A percentile compares a stretch with the other conserved stretches of the same genome.
Evolutionary conservation across 352 stramenopile species (phyloP).

Genomic region (Globisporangium abappressorium): DNA sequence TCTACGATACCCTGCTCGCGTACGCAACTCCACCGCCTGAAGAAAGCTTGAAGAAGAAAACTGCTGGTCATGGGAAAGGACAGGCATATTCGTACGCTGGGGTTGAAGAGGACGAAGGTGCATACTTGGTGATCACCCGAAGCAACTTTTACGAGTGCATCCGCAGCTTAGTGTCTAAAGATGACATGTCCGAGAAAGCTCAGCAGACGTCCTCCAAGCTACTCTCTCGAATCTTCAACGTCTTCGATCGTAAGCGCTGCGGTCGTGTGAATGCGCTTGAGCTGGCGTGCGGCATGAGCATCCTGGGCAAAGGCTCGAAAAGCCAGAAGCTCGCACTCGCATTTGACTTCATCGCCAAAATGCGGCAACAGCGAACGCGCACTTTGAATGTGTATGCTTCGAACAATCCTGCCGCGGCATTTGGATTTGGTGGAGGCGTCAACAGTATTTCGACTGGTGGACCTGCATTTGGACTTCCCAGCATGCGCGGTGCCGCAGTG

Average conservation of each 20-base stretch:
- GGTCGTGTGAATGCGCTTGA: slow-evolving; percentile 82
- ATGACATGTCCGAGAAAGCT: slow-evolving; percentile 77
- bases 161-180: slow-evolving; percentile 73
- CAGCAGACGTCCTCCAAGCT: slow-evolving; percentile 85
- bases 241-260: slow-evolving; percentile 81
- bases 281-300: slow-evolving; percentile 83
- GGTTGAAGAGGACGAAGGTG: slow-evolving; percentile 82
- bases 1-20: slow-evolving; percentile 75
- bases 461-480: slow-evolving; percentile 52
- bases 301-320: slow-evolving; percentile 81
- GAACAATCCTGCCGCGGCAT: slow-evolving; percentile 25
- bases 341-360: slow-evolving; percentile 87
- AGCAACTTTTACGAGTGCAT: slow-evolving; percentile 88
- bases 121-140: slow-evolving; percentile 72
- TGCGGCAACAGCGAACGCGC: slow-evolving; percentile 72
- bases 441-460: slow-evolving; percentile 54
- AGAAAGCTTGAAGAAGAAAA: slow-evolving; percentile 56
- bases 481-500: slow-evolving; percentile 36
- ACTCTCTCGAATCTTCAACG: slow-evolving; percentile 80
- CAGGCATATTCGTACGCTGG: slow-evolving; percentile 75
- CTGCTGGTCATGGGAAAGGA: slow-evolving; percentile 29
- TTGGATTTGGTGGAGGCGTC: slow-evolving; percentile 32
- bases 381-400: slow-evolving; percentile 66
- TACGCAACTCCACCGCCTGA: slow-evolving; percentile 72
- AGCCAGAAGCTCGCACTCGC: slow-evolving; percentile 83